A percentile compares a stretch with the other conserved stretches of the same genome.
phyloP scores from a whole-genome alignment of 2,329 filamentous ascomycete genomes.

The Albifimbria verrucaria region DNA sequence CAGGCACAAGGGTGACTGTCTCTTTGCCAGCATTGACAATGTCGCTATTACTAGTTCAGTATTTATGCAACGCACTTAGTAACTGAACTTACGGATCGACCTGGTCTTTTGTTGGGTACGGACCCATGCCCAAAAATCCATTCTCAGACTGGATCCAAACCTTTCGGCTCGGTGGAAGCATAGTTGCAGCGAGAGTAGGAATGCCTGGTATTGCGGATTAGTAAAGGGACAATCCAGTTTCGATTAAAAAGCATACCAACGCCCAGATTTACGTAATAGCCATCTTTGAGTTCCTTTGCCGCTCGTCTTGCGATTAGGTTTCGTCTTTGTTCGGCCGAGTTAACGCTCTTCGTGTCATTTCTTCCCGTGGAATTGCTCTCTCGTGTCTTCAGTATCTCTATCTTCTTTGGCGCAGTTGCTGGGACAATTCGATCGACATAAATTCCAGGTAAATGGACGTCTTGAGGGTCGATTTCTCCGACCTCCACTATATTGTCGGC shows the following conservation, averaged over 20 bases:
- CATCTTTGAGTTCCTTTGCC: slow-evolving; percentile 76
- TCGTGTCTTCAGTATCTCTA: slow-evolving; percentile 65
- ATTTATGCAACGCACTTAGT: not conserved
- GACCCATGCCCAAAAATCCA: slow-evolving; percentile 78
- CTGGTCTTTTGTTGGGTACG: slow-evolving; percentile 69
- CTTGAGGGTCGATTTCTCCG: slow-evolving; percentile 69
- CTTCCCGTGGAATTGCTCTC: slow-evolving; percentile 34
- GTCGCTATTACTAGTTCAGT: slow-evolving; percentile 39
- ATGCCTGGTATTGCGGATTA: slow-evolving; percentile 48
- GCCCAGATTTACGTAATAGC: slow-evolving; percentile 77
- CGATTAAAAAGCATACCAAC: slow-evolving; percentile 41
- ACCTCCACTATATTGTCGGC: slow-evolving; percentile 78
- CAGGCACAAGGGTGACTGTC: slow-evolving; percentile 75
- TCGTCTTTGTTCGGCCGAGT: slow-evolving; percentile 50
- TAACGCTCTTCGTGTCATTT: slow-evolving; percentile 35
- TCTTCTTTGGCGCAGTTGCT: slow-evolving; percentile 65
- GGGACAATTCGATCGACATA: slow-evolving; percentile 80
- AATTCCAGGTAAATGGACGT: slow-evolving; percentile 77
- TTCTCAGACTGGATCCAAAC: slow-evolving; percentile 89
- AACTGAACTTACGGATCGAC: slow-evolving; percentile 55
- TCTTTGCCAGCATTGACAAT: slow-evolving; percentile 87
- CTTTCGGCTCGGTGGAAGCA: slow-evolving; percentile 62
- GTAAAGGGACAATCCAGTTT: not conserved
- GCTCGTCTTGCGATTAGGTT: slow-evolving; percentile 74
- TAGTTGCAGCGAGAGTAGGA: slow-evolving; percentile 78